phyloP scores from a whole-genome alignment of 257 asterid species.

The Ilex asprella region DNA sequence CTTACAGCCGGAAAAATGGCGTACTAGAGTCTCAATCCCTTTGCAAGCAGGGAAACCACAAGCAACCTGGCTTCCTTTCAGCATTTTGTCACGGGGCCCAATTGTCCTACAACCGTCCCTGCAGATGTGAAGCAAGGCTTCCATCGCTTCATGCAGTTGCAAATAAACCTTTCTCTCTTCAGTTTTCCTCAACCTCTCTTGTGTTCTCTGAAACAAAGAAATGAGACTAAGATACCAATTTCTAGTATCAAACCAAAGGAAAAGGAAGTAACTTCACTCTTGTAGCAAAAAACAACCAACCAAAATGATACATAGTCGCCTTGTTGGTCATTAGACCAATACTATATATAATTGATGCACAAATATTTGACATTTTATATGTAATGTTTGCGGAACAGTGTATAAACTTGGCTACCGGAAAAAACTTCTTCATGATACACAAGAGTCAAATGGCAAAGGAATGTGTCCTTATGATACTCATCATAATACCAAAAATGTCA shows the following conservation, averaged over 20 bases:
- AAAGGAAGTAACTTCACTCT: constrained; percentile 4
- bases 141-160: constrained; percentile 91
- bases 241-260: neutral
- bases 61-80: constrained; percentile 43
- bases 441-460: too few species aligned
- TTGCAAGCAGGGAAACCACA: constrained; percentile 76
- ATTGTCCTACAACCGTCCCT: constrained; percentile 85
- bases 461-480: too few species aligned
- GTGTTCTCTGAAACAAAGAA: constrained; percentile 48
- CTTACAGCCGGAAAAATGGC: constrained; percentile 69
- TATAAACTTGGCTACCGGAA: too few species aligned
- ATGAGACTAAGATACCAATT: too few species aligned
- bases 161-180: constrained; percentile 75
- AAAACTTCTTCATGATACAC: too few species aligned
- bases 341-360: too few species aligned
- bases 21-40: constrained; percentile 70
- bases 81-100: constrained; percentile 72
- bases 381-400: too few species aligned
- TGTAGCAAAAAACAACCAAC: neutral
- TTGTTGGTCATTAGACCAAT: too few species aligned
- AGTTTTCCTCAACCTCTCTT: constrained; percentile 56
- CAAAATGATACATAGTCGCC: neutral
- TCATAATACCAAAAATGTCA: too few species aligned
- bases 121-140: constrained; percentile 81
- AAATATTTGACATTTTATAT: too few species aligned